phyloP scores from a whole-genome alignment of 2,329 filamentous ascomycete species.

The Cercospora sp. region DNA sequence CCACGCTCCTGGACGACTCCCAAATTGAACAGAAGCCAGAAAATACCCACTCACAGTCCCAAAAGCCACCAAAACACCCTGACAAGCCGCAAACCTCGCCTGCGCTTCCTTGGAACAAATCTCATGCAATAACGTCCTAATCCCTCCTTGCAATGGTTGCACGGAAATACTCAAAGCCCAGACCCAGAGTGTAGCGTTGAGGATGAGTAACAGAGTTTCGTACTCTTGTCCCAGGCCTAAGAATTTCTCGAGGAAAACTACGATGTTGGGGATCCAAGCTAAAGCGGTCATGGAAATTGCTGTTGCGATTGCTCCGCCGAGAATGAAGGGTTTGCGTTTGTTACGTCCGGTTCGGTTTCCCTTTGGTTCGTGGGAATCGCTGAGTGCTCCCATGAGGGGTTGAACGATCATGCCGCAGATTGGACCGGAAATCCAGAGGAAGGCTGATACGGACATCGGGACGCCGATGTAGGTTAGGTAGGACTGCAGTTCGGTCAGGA shows the following conservation, averaged over 20 bases:
- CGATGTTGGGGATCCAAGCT: background rate
- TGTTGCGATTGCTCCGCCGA: slow-evolving; percentile 1
- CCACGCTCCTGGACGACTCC: background rate
- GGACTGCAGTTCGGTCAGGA: background rate
- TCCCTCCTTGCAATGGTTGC: slow-evolving; percentile 3
- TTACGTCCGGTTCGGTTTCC: background rate
- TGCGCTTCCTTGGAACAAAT: background rate
- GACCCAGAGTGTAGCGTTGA: background rate
- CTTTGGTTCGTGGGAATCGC: background rate
- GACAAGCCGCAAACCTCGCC: background rate
- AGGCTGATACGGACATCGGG: background rate
- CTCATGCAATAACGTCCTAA: background rate
- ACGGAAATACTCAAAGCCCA: slow-evolving; percentile 4
- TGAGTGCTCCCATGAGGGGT: background rate
- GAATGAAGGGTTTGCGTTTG: slow-evolving; percentile 9
- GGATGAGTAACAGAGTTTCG: background rate
- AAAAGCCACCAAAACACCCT: background rate
- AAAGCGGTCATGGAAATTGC: background rate
- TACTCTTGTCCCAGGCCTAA: background rate
- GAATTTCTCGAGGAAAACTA: background rate
- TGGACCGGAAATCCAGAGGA: background rate
- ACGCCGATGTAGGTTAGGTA: background rate
- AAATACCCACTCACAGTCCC: background rate
- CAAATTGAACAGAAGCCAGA: background rate
- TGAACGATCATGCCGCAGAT: background rate